Percentiles rank a stretch among this genome's conserved stretches.
Evolutionary conservation across 2,329 filamentous ascomycete species (phyloP).

Genomic region (Thielaviopsis musarum): DNA sequence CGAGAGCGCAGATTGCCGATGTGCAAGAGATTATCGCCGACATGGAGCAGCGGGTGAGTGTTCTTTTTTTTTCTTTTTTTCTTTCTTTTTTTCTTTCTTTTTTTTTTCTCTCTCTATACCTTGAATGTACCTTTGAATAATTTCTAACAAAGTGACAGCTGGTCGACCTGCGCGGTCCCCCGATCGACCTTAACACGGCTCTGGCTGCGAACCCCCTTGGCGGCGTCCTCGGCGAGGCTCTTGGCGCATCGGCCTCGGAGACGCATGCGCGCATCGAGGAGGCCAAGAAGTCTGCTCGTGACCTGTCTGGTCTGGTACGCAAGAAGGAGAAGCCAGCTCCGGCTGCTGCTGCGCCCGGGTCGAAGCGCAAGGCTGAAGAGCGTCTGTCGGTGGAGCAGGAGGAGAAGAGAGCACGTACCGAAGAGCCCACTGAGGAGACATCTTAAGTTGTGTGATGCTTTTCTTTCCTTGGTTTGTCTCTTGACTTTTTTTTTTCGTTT

Average conservation of each 20-base stretch:
- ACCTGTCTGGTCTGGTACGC: constrained; percentile 57
- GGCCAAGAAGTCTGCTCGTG: constrained; percentile 56
- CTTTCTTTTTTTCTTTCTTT: background rate
- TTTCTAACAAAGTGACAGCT: constrained; percentile 30
- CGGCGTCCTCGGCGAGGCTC: constrained; percentile 45
- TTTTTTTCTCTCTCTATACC: background rate
- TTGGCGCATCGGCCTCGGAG: constrained; percentile 41
- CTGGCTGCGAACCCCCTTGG: constrained; percentile 32
- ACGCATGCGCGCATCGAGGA: constrained; percentile 51
- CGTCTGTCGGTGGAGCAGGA: constrained; percentile 20
- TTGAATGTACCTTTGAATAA: background rate
- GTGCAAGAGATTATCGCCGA: constrained; percentile 65
- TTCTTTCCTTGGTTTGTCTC: too few relatives aligned
- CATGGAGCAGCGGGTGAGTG: constrained; percentile 55
- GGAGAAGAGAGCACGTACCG: constrained; percentile 17
- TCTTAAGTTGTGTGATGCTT: background rate
- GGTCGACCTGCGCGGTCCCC: constrained; percentile 48
- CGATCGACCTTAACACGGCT: constrained; percentile 38
- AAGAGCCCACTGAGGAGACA: constrained; percentile 13
- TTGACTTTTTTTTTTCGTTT: too few relatives aligned
- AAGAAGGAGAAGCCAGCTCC: constrained; percentile 31
- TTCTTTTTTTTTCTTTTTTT: background rate
- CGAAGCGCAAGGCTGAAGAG: constrained; percentile 39
- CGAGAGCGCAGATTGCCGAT: constrained; percentile 46
- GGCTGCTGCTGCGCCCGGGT: constrained; percentile 9